These are phyloP conservation scores for Turnera subulata DNA, from an alignment of 345 rosid species.

Conservation along the genomic window DNA sequence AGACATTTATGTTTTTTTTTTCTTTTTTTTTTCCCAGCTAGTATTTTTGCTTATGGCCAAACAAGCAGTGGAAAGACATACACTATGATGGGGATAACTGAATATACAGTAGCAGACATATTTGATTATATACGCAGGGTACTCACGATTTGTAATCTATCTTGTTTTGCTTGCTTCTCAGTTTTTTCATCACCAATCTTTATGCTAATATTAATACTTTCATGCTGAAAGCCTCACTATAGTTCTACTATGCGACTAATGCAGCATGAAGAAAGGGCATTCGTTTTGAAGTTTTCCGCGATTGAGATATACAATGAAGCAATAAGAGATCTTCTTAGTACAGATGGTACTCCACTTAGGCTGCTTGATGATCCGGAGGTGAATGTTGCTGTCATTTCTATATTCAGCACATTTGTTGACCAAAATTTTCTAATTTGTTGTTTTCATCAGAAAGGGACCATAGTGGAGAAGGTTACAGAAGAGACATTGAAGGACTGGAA, in stretches of 20 bases:
- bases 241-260: slow-evolving; percentile 11
- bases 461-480: slow-evolving; percentile 80
- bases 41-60: slow-evolving; percentile 96
- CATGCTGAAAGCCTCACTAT: slow-evolving; percentile 1
- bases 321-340: slow-evolving; percentile 76
- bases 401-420: slow-evolving; percentile 4
- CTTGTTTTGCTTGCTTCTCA: slow-evolving; percentile 8
- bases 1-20: background rate
- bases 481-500: slow-evolving; percentile 79
- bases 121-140: slow-evolving; percentile 78
- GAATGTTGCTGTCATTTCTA: slow-evolving; percentile 12
- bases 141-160: slow-evolving; percentile 23
- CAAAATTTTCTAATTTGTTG: slow-evolving; percentile 14
- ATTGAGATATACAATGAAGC: slow-evolving; percentile 97
- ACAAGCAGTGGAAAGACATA: slow-evolving; percentile 99
- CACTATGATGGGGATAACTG: slow-evolving; percentile 95
- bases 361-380: slow-evolving; percentile 97
- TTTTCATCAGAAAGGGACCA: slow-evolving; percentile 68
- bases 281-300: slow-evolving; percentile 87
- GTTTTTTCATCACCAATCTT: slow-evolving; percentile 1
- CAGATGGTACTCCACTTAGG: slow-evolving; percentile 71
- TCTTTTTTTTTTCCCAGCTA: slow-evolving; percentile 53
- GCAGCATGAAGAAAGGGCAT: slow-evolving; percentile 94
- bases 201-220: background rate
- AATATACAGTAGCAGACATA: slow-evolving; percentile 78